Evolutionary conservation across 129 eudicot genomes (phyloP).

Genomic region (Pulicaria dysenterica): DNA sequence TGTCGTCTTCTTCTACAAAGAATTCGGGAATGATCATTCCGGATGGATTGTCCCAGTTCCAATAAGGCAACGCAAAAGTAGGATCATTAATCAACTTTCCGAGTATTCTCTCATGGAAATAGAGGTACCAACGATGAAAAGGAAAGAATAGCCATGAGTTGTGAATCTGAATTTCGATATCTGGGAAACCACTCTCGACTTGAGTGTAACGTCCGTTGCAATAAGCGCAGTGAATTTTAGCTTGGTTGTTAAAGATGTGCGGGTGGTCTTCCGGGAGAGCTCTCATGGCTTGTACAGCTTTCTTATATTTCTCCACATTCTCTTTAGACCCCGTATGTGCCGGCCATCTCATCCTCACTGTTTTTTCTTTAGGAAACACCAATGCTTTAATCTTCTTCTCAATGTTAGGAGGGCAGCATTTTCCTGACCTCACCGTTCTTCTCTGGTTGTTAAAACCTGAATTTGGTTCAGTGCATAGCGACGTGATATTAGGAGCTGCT

Average conservation of each 20-base stretch:
- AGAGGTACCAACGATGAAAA: constrained; percentile 48
- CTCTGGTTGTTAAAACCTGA: neutral
- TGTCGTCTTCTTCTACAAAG: neutral
- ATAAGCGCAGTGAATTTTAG: constrained; percentile 54
- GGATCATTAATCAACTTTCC: constrained; percentile 51
- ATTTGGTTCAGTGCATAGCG: constrained; percentile 22
- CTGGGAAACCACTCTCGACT: constrained; percentile 26
- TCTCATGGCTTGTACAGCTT: constrained; percentile 41
- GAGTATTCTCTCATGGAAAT: constrained; percentile 45
- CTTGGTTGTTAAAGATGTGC: constrained; percentile 47
- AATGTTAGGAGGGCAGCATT: constrained; percentile 38
- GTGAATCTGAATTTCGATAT: constrained; percentile 43
- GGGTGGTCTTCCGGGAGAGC: constrained; percentile 50
- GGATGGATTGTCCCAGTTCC: constrained; percentile 55
- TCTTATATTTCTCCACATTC: constrained; percentile 26
- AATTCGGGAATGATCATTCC: constrained; percentile 43
- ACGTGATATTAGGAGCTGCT: constrained; percentile 26
- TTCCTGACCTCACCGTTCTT: neutral
- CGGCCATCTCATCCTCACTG: constrained; percentile 22
- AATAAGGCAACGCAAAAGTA: constrained; percentile 49
- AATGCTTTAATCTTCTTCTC: neutral
- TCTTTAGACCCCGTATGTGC: constrained; percentile 32
- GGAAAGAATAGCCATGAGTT: constrained; percentile 58
- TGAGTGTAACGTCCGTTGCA: constrained; percentile 44
- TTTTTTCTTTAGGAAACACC: constrained; percentile 13